Evolutionary conservation across 768 basidiomycete genomes (phyloP).

Genomic region (Phanerochaete sordida): DNA sequence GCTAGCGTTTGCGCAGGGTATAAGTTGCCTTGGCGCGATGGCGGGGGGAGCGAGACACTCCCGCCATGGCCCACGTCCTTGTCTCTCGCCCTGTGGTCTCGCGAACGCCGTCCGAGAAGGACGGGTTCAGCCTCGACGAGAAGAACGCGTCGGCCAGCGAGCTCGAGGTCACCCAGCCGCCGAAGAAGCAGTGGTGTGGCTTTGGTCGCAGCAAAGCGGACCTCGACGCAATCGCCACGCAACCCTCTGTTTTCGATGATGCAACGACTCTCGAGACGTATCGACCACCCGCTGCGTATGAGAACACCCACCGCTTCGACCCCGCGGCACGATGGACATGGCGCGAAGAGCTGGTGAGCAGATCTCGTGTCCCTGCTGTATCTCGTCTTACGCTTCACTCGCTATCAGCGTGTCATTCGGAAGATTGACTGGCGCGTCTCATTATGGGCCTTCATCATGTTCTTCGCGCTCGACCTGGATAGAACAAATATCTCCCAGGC

Average conservation of each 20-base stretch:
- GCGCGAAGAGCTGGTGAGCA: slow-evolving; percentile 55
- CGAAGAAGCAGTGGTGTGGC: neutral
- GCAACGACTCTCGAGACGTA: slow-evolving; percentile 46
- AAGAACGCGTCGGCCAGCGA: neutral
- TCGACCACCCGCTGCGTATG: slow-evolving; percentile 49
- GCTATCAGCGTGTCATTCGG: slow-evolving; percentile 43
- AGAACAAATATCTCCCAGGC: slow-evolving; percentile 62
- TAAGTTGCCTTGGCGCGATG: neutral
- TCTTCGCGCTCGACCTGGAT: slow-evolving; percentile 58
- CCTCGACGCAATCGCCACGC: slow-evolving; percentile 54
- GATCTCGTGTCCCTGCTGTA: neutral
- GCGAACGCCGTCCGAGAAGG: slow-evolving; percentile 4
- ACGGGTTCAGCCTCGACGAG: neutral
- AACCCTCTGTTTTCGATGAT: slow-evolving; percentile 61
- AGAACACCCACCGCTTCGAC: slow-evolving; percentile 64
- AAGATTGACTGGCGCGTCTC: slow-evolving; percentile 60
- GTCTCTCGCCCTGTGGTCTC: neutral
- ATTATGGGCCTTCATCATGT: slow-evolving; percentile 61
- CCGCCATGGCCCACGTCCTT: slow-evolving; percentile 2
- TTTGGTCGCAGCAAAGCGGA: slow-evolving; percentile 23
- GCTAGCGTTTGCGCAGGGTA: neutral
- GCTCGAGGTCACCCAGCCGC: neutral
- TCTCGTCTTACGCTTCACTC: neutral
- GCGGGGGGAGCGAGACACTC: neutral
- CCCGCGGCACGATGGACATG: slow-evolving; percentile 67